Base-by-base conservation (phyloP, 2,329 filamentous ascomycete genomes). In the Aspergillus sp. region DNA sequence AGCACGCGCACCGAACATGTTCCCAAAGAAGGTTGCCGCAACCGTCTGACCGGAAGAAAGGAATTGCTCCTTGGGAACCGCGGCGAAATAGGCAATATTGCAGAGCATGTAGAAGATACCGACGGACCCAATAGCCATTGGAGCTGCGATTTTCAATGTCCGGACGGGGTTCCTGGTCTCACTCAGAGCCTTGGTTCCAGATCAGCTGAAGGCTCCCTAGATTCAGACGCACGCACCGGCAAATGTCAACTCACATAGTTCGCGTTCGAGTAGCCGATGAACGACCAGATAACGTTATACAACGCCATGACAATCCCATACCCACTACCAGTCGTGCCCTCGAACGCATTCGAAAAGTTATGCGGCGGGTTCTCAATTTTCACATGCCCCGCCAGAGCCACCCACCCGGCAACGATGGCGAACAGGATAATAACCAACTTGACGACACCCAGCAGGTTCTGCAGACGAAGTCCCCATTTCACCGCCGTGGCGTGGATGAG, bases 261-360 rank as follows among this genome's bases (percentile, higher is more conserved):
- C 1, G 79, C 77, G 57, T 83, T 83, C 5, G 74, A 71, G 53
- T 77, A 83, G 2, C 80, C 80, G 3, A 73, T 68, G 45, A 81
- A 83, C 0, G 78, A 78, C 59, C 80, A 82, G 29, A 79, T 74
- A 46, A 83, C 79, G 48, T 76, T 81, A 50, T 81, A 77, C 34
- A 84, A 58, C 0, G 80, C 79, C 48, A 73, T 81, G 2, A 79
- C 76, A n/a, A 81, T 64, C 28, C 75, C 74, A 48, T 69, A 69
- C 5, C 62, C 63, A 48, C 58, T 66, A 10, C 60, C 58, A 7
- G 58, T 57, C 7, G 59, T 66, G 7, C 66, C 68, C 39, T 66
- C 64, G 47, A 70, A 70, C 2, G 67, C 65, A 51, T 65, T 61
- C 6, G 43, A 52, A 49, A 68, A 69, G 49, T 68, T 68, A 46